Evolutionary conservation across 768 basidiomycete species (phyloP), one percentile per base, ranked within the genome.

Genomic region (Heimioporus sp.): DNA sequence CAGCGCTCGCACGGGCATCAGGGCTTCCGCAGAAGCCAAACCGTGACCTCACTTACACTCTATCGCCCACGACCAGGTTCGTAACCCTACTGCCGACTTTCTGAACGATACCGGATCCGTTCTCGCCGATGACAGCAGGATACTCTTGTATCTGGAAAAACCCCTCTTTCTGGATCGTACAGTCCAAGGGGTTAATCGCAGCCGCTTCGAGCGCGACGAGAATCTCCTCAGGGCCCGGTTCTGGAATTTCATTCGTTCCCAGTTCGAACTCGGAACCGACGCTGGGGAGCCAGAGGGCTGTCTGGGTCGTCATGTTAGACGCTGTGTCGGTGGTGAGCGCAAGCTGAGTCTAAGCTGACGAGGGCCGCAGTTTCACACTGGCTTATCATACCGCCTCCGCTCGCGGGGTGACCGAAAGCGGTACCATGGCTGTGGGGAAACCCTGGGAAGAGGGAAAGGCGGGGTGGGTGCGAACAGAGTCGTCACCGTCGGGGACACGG

Each of bases 161-260:
- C 10, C 46, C 52, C 0, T 28, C 45, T 31, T 34, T 39, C 28
- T 48, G 54, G 12, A 46, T 36, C 24, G 51, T 63, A 59, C 59
- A 63, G 40, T 81, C 78, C 1, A 73, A 64, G 4, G 80, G 78
- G 54, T 80, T 78, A 36, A 80, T 58, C 1, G 72, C 69, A 0
- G 70, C 65, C 0, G 79, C 67, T 35, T 69, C 51, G 24, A 76
- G 53, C 52, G 72, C 72, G 58, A 79, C 62, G 37, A 80, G 69
- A 34, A 80, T 49, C 43, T 79, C 73, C 13, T 71, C 72, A 0
- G 70, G 65, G 1, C 73, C 72, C 4, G 78, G 78, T 19, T 60
- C 61, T 0, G 68, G 71, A 1, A 76, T 64, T 0, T 54, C 53
- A 35, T 44, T 30, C 17, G 20, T 17, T 21, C 51, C 52, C 2